Evolutionary conservation across 1,284 basidiomycete genomes (phyloP), one percentile per base, ranked within the genome.

Genomic region (Austroboletus rostrupii): DNA sequence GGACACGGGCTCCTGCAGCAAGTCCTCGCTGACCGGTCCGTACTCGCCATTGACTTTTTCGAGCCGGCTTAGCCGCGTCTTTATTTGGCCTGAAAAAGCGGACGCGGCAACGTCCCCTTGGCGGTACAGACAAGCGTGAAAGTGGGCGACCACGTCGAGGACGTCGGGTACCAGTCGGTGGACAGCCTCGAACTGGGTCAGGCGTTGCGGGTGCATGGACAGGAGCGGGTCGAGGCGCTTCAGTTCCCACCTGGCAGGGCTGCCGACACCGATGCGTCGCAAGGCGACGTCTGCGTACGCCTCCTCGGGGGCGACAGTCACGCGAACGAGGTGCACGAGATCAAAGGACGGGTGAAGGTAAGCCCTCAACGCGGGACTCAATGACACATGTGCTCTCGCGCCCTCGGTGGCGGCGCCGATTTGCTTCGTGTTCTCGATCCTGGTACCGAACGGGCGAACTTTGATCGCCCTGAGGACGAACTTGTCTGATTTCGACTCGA

Each of bases 51-150:
- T 5, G 17, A 33, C 7, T 2, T 17, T 6, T 14, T 40, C 48
- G 16, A 61, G 35, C 38, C 44, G 47, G 5, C 52, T 49, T 28
- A 60, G 32, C n/a, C 43, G 48, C 12, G 47, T 43, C 26, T 35
- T 45, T 14, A 60, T 48, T 37, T 48, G 57, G 5, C 51, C 59
- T 17, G 49, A 1, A 28, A 61, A 61, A 11, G 31, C 29, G 17
- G 48, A 26, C 17, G 44, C 44, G 3, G 5, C 3, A 7, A 36
- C 40, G 19, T 44, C 21, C 9, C 44, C 47, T 7, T 23, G 44
- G 32, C 59, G 59, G 48, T 61, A 59, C 21, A 60, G 37, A 41
- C 53, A 59, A 11, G 49, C 57, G 4, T 61, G 59, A 45, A 60
- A 60, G 21, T 61, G 57, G 3, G 56, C 45, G n/a, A 63, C 35